These are phyloP conservation scores for Tolypocladium sp. DNA, from an alignment of 2,329 filamentous ascomycete genomes.

Conservation along the genomic window DNA sequence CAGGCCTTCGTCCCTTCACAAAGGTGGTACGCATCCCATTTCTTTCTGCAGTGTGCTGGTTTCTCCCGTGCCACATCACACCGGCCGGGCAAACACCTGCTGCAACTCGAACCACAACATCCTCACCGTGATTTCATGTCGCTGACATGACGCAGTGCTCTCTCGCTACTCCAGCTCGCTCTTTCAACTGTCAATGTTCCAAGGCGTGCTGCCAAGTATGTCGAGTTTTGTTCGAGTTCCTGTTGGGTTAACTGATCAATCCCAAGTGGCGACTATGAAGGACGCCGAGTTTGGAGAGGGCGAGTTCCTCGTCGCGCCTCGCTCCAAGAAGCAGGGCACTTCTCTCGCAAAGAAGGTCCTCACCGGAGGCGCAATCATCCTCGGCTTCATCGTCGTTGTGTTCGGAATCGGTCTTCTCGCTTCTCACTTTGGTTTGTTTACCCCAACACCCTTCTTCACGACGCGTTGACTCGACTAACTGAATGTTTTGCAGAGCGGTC, in stretches of 20 bases:
- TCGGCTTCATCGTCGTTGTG: slow-evolving; percentile 11
- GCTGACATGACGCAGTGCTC: neutral
- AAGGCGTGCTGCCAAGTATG: slow-evolving; percentile 7
- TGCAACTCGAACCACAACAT: neutral
- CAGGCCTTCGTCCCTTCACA: neutral
- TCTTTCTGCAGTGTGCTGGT: neutral
- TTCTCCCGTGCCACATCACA: neutral
- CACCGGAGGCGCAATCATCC: slow-evolving; percentile 2
- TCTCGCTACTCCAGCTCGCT: neutral
- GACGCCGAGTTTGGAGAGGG: slow-evolving; percentile 14
- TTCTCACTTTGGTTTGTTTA: slow-evolving; percentile 9
- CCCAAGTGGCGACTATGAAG: slow-evolving; percentile 16
- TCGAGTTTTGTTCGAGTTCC: neutral
- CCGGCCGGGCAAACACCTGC: neutral
- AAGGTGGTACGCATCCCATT: neutral
- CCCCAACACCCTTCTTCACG: neutral
- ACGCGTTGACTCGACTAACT: neutral
- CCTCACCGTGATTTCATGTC: neutral
- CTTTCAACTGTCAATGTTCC: slow-evolving; percentile 2
- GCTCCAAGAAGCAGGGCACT: neutral
- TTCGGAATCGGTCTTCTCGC: slow-evolving; percentile 19
- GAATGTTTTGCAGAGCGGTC: neutral
- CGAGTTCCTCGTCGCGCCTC: neutral
- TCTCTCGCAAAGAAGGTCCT: slow-evolving; percentile 8
- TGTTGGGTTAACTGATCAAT: slow-evolving; percentile 7